Conservation (phyloP, 139 green algal species). For the Tetraselmis striata region DNA sequence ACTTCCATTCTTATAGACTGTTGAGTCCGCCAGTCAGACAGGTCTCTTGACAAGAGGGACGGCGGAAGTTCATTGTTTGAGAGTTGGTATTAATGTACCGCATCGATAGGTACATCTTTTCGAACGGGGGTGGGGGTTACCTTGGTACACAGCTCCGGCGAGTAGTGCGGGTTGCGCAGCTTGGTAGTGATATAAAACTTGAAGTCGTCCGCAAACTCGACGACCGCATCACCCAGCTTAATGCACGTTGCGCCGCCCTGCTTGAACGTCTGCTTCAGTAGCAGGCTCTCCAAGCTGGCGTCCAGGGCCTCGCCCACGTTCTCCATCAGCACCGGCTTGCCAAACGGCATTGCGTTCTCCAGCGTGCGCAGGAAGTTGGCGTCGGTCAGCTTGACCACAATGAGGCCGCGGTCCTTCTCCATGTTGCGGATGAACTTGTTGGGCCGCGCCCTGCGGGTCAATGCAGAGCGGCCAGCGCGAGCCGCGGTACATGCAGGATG, state of each 20-base stretch:
- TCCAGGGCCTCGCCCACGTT: constrained; percentile 46
- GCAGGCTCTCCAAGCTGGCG: constrained; percentile 37
- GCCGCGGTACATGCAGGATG: constrained; percentile 32
- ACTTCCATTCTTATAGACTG: too few relatives aligned
- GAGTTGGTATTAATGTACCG: too few relatives aligned
- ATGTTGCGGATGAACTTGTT: constrained; percentile 50
- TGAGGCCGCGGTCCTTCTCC: constrained; percentile 20
- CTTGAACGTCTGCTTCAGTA: constrained; percentile 45
- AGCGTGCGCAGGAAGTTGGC: constrained; percentile 42
- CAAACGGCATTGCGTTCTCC: constrained; percentile 42
- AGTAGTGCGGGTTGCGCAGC: constrained; percentile 42
- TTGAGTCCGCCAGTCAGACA: too few relatives aligned
- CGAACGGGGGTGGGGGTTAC: constrained; percentile 53
- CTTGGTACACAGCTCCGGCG: constrained; percentile 25
- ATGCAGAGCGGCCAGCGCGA: constrained; percentile 38
- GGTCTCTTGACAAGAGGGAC: too few relatives aligned
- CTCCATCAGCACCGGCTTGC: constrained; percentile 39
- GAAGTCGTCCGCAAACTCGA: constrained; percentile 42
- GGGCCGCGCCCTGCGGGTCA: constrained; percentile 46
- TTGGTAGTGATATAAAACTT: constrained; percentile 64
- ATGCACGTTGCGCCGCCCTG: constrained; percentile 33
- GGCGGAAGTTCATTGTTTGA: too few relatives aligned
- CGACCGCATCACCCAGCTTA: constrained; percentile 28
- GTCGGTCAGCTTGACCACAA: constrained; percentile 37
- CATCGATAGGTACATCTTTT: too few relatives aligned